A percentile compares a stretch with the other conserved stretches of the same genome.
Evolutionary conservation across 2,329 filamentous ascomycete genomes (phyloP).

Genomic region (Nannizziopsis barbatae): DNA sequence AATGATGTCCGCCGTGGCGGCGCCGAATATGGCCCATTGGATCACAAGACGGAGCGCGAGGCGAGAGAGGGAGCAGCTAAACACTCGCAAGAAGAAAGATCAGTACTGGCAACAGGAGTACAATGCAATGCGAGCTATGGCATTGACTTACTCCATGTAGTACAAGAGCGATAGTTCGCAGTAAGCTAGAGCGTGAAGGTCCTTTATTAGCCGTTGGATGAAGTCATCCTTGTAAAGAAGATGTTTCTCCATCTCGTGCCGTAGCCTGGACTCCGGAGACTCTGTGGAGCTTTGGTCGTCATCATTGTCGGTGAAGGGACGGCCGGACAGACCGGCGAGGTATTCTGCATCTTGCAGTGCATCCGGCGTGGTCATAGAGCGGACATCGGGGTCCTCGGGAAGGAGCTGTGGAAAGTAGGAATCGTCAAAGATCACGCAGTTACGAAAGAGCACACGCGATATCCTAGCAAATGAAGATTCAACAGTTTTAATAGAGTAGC

Average conservation of each 20-base stretch:
- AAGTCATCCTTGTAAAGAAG: constrained; percentile 35
- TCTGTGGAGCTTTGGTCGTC: constrained; percentile 3
- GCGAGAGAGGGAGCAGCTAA: constrained; percentile 48
- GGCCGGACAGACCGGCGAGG: constrained; percentile 37
- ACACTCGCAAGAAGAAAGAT: constrained; percentile 10
- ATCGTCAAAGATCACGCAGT: no score
- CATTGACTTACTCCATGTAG: constrained; percentile 47
- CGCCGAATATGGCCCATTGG: constrained; percentile 46
- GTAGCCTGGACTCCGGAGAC: not conserved
- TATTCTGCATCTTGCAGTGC: constrained; percentile 38
- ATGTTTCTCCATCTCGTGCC: constrained; percentile 25
- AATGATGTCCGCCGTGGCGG: constrained; percentile 44
- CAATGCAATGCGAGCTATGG: not conserved
- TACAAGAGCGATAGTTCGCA: constrained; percentile 51
- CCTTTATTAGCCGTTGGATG: constrained; percentile 46
- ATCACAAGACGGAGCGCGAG: constrained; percentile 45
- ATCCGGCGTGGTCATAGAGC: constrained; percentile 39
- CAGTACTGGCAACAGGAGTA: no score
- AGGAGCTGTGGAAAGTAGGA: not conserved
- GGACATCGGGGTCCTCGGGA: constrained; percentile 23
- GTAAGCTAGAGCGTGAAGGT: constrained; percentile 50
- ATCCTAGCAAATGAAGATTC: no score
- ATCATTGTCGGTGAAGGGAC: constrained; percentile 19
- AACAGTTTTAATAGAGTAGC: no score
- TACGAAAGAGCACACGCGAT: no score